Base-by-base conservation (phyloP, 2,329 filamentous ascomycete species). In the Colletotrichum orchidophilum region DNA sequence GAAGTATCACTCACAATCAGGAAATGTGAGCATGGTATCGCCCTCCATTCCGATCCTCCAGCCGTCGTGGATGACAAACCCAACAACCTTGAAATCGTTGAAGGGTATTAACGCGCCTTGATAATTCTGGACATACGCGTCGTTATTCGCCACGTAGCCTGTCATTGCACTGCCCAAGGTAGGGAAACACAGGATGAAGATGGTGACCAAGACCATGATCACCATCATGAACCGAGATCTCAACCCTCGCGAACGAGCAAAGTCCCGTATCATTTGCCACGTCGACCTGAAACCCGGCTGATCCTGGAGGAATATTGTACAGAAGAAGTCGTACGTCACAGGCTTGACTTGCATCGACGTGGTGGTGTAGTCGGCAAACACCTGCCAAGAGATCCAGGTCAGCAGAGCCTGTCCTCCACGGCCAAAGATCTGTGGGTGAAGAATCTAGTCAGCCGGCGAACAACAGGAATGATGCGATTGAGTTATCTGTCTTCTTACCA, bases 101-200 rank as follows among this genome's bases (percentile, higher is more conserved):
- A 72, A 74, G 13, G 66, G 67, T 5, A 77, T 63, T 26, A 76
- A 63, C 26, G 63, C 75, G 5, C 61, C 63, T 18, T 74, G 57
- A 2, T 53, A 13, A 18, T 74, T 69, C 13, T 53, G 60, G 15
- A 79, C 72, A n/a, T 76, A 77, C 8, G 77, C 73, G 8, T 63
- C 61, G 9, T n/a, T 72, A 46, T 70, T 70, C 11, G 77, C 66
- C 9, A 73, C 68, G 54, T 80, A 80, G 21, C 78, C 78, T 0
- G 77, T 77, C 77, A 79, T 78, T 1, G 78, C 74, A 29, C 78
- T 63, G 2, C 74, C 74, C 8, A 80, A 50, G 1, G 77, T 79
- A 15, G 78, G 78, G 58, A 78, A 80, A 12, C 58, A 59, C 13
- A 78, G 57, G 5, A 76, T 35, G 35, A 79, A 79, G 24, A 75